Percentiles rank a stretch among this genome's conserved stretches.
These are phyloP conservation scores for Plasmodium inui DNA, from an alignment of 169 alveolate genomes.

Conservation along the genomic window DNA sequence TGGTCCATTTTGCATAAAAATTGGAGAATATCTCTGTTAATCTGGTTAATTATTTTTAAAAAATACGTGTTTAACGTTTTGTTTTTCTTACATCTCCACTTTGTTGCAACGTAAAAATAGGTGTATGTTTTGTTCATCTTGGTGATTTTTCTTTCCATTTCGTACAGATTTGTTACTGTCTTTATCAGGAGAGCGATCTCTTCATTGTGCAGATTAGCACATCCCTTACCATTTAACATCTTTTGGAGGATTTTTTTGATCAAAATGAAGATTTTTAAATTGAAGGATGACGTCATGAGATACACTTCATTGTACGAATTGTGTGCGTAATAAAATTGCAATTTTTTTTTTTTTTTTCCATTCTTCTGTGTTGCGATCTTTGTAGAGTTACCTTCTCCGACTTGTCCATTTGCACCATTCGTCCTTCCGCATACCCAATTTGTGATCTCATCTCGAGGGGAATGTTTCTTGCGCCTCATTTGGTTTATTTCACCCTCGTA, in stretches of 20 bases:
- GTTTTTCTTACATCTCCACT: slow-evolving; percentile 18
- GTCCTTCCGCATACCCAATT: background rate
- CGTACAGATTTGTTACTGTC: slow-evolving; percentile 16
- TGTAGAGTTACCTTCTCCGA: background rate
- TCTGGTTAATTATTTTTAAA: slow-evolving; percentile 25
- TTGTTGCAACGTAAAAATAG: slow-evolving; percentile 21
- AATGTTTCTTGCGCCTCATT: background rate
- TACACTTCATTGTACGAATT: slow-evolving; percentile 20
- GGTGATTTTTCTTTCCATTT: slow-evolving; percentile 14
- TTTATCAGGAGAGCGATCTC: slow-evolving; percentile 7
- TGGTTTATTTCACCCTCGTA: background rate
- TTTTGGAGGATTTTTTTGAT: slow-evolving; percentile 10
- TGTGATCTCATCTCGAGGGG: background rate
- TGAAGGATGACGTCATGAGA: slow-evolving; percentile 16
- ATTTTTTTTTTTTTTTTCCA: background rate
- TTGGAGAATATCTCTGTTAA: slow-evolving; percentile 19
- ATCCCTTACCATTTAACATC: slow-evolving; percentile 1
- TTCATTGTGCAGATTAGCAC: background rate
- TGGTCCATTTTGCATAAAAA: background rate
- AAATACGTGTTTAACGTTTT: slow-evolving; percentile 24
- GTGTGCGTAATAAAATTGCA: background rate
- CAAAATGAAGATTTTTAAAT: slow-evolving; percentile 40
- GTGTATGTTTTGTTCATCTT: slow-evolving; percentile 20
- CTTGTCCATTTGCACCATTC: background rate
- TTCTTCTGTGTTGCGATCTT: background rate